These are phyloP conservation scores for Kalanchoe fedtschenkoi DNA, from an alignment of 164 flowering plant species.

Conservation along the genomic window DNA sequence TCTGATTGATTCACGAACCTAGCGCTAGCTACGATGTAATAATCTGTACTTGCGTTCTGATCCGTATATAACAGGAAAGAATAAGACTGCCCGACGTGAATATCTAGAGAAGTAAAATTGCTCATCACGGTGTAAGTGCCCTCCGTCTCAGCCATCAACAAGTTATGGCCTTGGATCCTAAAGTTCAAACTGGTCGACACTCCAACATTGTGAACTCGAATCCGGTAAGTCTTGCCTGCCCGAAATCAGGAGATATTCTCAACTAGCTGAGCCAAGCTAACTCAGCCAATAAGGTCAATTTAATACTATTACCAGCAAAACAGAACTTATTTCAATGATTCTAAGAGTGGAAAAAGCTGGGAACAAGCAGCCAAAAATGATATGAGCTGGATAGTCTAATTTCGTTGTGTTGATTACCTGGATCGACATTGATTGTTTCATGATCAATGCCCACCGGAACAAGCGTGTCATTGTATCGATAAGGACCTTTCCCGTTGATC, in stretches of 20 bases:
- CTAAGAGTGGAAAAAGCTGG: neutral
- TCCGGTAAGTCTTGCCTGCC: conserved; percentile 69
- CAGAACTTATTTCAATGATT: neutral
- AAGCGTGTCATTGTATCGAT: conserved; percentile 8
- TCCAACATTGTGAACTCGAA: conserved; percentile 67
- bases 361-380: neutral
- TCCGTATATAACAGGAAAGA: conserved; percentile 69
- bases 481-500: conserved; percentile 11
- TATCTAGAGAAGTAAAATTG: conserved; percentile 46
- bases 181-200: conserved; percentile 56
- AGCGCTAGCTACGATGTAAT: conserved; percentile 75
- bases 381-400: neutral
- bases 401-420: conserved; percentile 2
- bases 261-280: neutral
- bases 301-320: neutral
- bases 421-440: conserved; percentile 11
- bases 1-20: conserved; percentile 58
- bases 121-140: conserved; percentile 51
- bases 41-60: conserved; percentile 64
- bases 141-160: conserved; percentile 62
- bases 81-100: conserved; percentile 75
- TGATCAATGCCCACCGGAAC: conserved; percentile 7
- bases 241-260: neutral
- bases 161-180: conserved; percentile 56
- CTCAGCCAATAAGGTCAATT: neutral